Evolutionary conservation across 495 filamentous ascomycete species (phyloP).

Genomic region (Aspergillus conjunctus): DNA sequence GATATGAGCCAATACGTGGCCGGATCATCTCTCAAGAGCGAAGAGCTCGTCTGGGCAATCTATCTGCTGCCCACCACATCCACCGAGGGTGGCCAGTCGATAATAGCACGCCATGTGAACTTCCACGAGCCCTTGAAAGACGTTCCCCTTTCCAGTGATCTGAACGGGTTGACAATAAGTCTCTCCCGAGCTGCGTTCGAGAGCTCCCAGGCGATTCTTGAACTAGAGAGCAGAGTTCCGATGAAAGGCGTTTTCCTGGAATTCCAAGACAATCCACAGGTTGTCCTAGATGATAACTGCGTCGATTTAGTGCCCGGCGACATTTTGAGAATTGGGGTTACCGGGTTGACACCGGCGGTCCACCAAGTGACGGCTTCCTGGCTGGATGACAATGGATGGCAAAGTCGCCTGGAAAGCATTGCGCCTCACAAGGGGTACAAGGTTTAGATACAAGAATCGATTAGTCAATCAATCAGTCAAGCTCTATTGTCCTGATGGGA

Average conservation of each 20-base stretch:
- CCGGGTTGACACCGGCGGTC: background rate
- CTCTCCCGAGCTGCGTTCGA: background rate
- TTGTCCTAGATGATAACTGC: slow-evolving; percentile 1
- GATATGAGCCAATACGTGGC: background rate
- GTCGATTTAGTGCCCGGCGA: slow-evolving; percentile 5
- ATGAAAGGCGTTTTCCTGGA: slow-evolving; percentile 4
- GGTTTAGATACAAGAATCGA: background rate
- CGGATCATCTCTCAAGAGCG: background rate
- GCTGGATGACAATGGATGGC: slow-evolving; percentile 4
- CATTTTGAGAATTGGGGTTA: background rate
- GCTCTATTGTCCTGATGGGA: no score
- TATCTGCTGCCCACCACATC: background rate
- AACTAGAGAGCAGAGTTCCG: background rate
- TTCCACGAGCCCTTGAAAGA: slow-evolving; percentile 6
- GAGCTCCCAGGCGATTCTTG: background rate
- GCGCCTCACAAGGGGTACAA: background rate
- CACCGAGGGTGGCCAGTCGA: background rate
- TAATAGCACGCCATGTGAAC: slow-evolving; percentile 2
- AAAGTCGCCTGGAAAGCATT: background rate
- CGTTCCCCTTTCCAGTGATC: background rate
- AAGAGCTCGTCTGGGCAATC: background rate
- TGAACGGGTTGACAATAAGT: background rate
- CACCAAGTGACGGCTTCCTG: background rate
- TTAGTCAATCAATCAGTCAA: no score
- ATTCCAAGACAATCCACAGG: background rate